Conservation (phyloP, 495 filamentous ascomycete species). For the Hypoxylon cercidicola region DNA sequence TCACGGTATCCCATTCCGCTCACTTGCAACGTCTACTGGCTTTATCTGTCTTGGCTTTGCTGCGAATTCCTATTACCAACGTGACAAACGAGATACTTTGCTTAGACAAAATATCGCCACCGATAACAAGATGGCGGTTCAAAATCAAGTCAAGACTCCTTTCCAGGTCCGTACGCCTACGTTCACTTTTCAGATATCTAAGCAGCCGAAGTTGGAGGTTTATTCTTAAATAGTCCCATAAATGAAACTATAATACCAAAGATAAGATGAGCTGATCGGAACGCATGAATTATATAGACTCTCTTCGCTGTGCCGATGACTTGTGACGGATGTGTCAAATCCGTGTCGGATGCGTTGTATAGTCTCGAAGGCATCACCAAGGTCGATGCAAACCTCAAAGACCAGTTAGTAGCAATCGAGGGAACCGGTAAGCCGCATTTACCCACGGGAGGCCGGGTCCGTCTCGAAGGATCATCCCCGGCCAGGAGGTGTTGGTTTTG, state of each 20-base stretch:
- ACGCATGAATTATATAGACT: conserved; percentile 65
- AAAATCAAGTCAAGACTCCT: conserved; percentile 52
- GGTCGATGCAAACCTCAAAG: conserved; percentile 70
- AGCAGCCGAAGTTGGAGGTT: not conserved
- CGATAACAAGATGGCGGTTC: conserved; percentile 34
- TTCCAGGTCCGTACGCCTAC: conserved; percentile 55
- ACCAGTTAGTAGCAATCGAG: conserved; percentile 74
- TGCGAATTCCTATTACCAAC: conserved; percentile 38
- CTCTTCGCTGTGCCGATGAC: conserved; percentile 94
- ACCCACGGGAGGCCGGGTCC: not conserved
- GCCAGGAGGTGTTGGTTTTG: not conserved
- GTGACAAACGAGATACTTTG: conserved; percentile 31
- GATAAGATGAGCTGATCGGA: conserved; percentile 37
- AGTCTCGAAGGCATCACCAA: conserved; percentile 77
- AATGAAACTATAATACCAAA: conserved; percentile 4
- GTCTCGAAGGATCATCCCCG: not conserved
- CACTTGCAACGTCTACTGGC: conserved; percentile 28
- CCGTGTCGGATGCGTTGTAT: conserved; percentile 78
- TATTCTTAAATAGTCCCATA: conserved; percentile 5
- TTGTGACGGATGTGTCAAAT: conserved; percentile 86
- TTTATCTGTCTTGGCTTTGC: conserved; percentile 33
- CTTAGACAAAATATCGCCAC: conserved; percentile 14
- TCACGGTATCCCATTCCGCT: conserved; percentile 32
- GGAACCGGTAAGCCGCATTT: conserved; percentile 66
- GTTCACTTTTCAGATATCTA: conserved; percentile 42